Conservation (phyloP, 2,329 filamentous ascomycete species). For the Penicillium thymicola region DNA sequence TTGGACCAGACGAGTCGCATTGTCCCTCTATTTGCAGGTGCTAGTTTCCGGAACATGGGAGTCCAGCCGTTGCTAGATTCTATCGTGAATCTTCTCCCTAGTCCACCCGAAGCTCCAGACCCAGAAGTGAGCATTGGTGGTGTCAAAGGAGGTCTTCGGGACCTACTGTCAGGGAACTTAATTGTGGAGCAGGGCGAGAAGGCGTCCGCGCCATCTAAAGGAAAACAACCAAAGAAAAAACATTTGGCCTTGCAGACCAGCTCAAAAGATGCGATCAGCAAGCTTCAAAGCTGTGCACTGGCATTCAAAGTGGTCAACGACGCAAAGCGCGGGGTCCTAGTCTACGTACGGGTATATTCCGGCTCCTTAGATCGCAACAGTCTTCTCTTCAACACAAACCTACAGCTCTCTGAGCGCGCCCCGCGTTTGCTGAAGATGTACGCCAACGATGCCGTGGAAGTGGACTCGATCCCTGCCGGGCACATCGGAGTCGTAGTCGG, state of each 20-base stretch:
- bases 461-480: slow-evolving; percentile 73
- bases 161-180: slow-evolving; percentile 48
- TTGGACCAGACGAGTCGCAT: slow-evolving; percentile 64
- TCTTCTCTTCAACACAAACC: slow-evolving; percentile 80
- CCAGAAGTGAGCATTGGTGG: slow-evolving; percentile 68
- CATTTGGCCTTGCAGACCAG: slow-evolving; percentile 47
- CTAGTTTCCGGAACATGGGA: slow-evolving; percentile 90
- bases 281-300: slow-evolving; percentile 66
- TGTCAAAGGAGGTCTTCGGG: slow-evolving; percentile 53
- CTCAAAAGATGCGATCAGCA: slow-evolving; percentile 46
- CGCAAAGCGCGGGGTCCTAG: slow-evolving; percentile 76
- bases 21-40: slow-evolving; percentile 84
- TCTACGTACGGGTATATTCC: slow-evolving; percentile 89
- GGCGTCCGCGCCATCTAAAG: slow-evolving; percentile 33
- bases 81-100: slow-evolving; percentile 81
- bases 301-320: slow-evolving; percentile 96
- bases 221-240: slow-evolving; percentile 40
- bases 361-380: slow-evolving; percentile 72
- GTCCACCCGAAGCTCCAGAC: slow-evolving; percentile 74
- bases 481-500: slow-evolving; percentile 94
- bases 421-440: slow-evolving; percentile 85
- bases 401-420: slow-evolving; percentile 73
- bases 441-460: slow-evolving; percentile 79
- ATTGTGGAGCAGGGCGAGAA: slow-evolving; percentile 36
- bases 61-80: slow-evolving; percentile 89